These are phyloP conservation scores for Pezicula radicicola DNA, from an alignment of 2,329 filamentous ascomycete genomes.

Conservation along the genomic window DNA sequence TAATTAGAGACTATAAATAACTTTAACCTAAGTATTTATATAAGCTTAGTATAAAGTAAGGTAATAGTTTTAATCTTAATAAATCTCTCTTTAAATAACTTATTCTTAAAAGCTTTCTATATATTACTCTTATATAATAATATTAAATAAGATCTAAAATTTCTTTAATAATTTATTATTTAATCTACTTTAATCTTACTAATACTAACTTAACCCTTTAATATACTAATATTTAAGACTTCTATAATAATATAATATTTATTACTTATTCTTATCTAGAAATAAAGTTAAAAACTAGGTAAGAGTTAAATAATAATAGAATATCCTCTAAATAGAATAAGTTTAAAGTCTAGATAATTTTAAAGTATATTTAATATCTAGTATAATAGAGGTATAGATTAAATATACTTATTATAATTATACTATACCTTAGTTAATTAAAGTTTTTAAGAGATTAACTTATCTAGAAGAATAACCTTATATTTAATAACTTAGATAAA, in stretches of 20 bases:
- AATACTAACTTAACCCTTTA: constrained; percentile 49
- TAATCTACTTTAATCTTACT: constrained; percentile 60
- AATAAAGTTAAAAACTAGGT: constrained; percentile 35
- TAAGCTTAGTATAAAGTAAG: constrained; percentile 57
- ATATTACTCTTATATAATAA: constrained; percentile 55
- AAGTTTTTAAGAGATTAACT: constrained; percentile 53
- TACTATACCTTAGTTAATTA: constrained; percentile 70
- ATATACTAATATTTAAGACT: constrained; percentile 48
- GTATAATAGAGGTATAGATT: constrained; percentile 69
- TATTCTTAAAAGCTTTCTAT: constrained; percentile 48
- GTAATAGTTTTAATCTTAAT: constrained; percentile 64
- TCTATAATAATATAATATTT: constrained; percentile 61
- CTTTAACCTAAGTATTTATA: constrained; percentile 67
- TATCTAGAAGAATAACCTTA: constrained; percentile 54
- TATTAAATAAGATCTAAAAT: constrained; percentile 70
- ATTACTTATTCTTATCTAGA: constrained; percentile 61
- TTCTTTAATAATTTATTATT: constrained; percentile 50
- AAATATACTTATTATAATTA: constrained; percentile 63
- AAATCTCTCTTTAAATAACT: constrained; percentile 68
- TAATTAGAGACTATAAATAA: constrained; percentile 74
- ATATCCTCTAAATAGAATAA: constrained; percentile 57
- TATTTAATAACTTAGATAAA: constrained; percentile 67
- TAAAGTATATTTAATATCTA: constrained; percentile 64
- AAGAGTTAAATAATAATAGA: constrained; percentile 51
- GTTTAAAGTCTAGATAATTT: constrained; percentile 64